Conservation (phyloP, 768 basidiomycete genomes). For the Chalciporus piperatus region DNA sequence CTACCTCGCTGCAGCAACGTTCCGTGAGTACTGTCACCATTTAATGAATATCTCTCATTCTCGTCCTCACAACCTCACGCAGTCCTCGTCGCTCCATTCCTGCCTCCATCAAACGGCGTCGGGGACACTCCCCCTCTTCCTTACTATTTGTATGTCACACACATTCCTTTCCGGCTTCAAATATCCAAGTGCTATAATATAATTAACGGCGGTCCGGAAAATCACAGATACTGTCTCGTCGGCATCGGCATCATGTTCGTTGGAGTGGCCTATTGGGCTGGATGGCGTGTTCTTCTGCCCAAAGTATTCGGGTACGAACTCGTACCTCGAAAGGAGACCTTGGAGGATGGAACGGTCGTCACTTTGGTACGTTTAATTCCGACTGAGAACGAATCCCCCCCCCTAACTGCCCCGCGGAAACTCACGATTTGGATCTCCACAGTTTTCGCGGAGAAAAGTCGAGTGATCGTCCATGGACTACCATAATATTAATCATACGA, state of each 20-base stretch:
- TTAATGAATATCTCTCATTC: not conserved
- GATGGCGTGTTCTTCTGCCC: conserved; percentile 51
- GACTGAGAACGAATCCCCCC: too few species aligned
- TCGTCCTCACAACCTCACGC: not conserved
- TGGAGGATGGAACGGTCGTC: conserved; percentile 54
- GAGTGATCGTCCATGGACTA: not conserved
- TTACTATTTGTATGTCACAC: conserved; percentile 44
- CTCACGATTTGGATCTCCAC: not conserved
- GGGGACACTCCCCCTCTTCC: conserved; percentile 62
- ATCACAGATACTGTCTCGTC: conserved; percentile 48
- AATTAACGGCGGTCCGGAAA: not conserved
- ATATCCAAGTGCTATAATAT: not conserved
- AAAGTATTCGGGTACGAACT: conserved; percentile 47
- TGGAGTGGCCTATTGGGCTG: conserved; percentile 54
- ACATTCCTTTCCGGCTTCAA: not conserved
- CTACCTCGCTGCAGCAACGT: conserved; percentile 49
- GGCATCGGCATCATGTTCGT: conserved; percentile 46
- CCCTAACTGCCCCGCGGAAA: too few species aligned
- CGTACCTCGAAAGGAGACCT: conserved; percentile 44
- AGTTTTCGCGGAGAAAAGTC: conserved; percentile 8
- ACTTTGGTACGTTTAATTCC: conserved; percentile 48
- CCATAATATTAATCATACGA: too few species aligned
- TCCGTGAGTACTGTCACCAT: conserved; percentile 38
- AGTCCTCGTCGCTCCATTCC: conserved; percentile 57
- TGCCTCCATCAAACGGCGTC: conserved; percentile 49